Conservation (phyloP, 441 rosid genomes). For the Gossypium gossypioides region DNA sequence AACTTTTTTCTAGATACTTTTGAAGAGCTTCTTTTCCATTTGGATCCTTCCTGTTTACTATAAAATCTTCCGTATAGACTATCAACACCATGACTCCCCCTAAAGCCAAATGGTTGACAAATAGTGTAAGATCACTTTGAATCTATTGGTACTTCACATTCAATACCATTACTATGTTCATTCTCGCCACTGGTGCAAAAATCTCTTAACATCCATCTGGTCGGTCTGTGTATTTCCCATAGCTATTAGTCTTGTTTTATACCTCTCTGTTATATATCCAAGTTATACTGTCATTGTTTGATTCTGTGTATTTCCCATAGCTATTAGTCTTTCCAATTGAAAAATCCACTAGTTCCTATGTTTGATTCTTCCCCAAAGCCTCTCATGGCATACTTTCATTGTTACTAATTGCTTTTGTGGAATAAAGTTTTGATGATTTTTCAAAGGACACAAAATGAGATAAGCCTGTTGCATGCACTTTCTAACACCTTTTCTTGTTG, state of each 20-base stretch:
- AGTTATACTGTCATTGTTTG: neutral
- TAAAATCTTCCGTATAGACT: neutral
- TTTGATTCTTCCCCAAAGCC: neutral
- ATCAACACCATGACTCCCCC: neutral
- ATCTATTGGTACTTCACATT: neutral
- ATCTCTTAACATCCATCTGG: neutral
- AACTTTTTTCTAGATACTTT: neutral
- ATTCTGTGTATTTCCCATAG: too few species aligned
- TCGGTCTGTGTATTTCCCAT: neutral
- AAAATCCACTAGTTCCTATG: neutral
- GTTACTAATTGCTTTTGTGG: neutral
- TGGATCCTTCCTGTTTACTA: neutral
- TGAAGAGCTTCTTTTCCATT: neutral
- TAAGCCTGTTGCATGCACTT: neutral
- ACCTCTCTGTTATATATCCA: neutral
- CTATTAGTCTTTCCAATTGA: neutral
- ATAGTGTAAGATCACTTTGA: neutral
- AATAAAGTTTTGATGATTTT: too few species aligned
- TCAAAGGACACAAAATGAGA: neutral
- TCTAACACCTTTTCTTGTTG: neutral
- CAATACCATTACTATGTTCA: neutral
- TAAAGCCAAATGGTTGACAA: neutral
- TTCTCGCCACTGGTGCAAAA: neutral
- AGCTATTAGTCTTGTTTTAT: neutral
- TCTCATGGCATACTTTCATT: neutral